Conservation (phyloP, 148 eudicot species). For the Rhododendron kiyosumense region DNA sequence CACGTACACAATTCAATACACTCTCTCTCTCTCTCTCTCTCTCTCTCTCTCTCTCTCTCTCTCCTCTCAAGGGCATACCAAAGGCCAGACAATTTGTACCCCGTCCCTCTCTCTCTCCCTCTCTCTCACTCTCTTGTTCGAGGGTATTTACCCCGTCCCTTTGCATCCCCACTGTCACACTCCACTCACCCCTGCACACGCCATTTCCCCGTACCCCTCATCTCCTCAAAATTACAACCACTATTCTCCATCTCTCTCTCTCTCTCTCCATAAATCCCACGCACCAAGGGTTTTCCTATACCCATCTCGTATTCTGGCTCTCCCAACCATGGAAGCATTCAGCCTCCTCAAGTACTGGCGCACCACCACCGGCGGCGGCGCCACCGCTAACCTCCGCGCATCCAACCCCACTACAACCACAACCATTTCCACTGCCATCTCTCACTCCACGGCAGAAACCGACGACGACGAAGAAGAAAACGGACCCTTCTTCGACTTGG, state of each 20-base stretch:
- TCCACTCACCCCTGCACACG: neutral
- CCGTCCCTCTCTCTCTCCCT: neutral
- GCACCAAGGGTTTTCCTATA: neutral
- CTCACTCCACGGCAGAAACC: slow-evolving; percentile 14
- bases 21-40: too few relatives aligned
- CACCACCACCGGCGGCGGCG: slow-evolving; percentile 3
- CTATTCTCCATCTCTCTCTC: neutral
- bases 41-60: too few relatives aligned
- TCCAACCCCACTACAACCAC: slow-evolving; percentile 5
- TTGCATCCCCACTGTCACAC: neutral
- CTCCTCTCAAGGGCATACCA: neutral
- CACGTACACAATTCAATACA: neutral
- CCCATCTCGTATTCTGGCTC: slow-evolving; percentile 56
- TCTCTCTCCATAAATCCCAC: neutral
- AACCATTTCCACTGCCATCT: slow-evolving; percentile 22
- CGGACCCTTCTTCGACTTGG: slow-evolving; percentile 83
- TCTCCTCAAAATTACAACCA: neutral
- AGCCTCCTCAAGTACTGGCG: slow-evolving; percentile 86
- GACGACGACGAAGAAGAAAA: slow-evolving; percentile 34
- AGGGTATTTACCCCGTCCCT: neutral
- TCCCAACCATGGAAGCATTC: slow-evolving; percentile 90
- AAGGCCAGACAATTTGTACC: neutral
- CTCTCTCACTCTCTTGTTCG: neutral
- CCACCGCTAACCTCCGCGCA: neutral
- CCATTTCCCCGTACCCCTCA: neutral